Evolutionary conservation across 2,329 filamentous ascomycete genomes (phyloP), one percentile per base, ranked within the genome.

Genomic region (Xylariomycetidae sp.): DNA sequence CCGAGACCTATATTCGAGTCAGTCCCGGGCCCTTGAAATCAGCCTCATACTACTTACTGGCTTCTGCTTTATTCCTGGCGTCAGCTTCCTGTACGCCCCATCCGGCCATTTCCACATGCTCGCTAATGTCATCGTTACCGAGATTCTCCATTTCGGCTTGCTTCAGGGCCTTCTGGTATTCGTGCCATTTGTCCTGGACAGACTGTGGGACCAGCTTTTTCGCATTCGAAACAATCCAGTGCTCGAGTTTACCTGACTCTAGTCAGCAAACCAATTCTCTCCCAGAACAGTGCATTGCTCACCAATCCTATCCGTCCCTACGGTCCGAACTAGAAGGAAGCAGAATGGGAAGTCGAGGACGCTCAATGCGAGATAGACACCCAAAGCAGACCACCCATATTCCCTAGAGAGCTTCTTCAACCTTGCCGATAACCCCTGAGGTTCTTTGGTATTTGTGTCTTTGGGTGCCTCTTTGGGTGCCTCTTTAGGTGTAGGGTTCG

Each of bases 341-440:
- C 90, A 97, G 57, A 97, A 86, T 1, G 92, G 92, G 46, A 97
- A 94, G 63, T 98, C 92, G 32, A 95, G 65, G 23, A 85, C 83
- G 26, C 85, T 89, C 34, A 98, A 65, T 1, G 70, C 71, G 9
- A 96, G 62, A 61, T 98, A 98, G 11, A 98, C 86, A n/a, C 88
- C 90, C 5, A 96, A 62, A 1, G 89, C 89, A 4, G 85, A 76
- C 88, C 89, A 97, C 25, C 92, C 92, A 60, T 98, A 98, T 60
- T 97, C 90, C 44, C 82, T 80, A 3, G 84, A 88, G 28, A 98
- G 74, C 56, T 86, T 88, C 62, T 82, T 88, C 56, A 97, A 66
- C 16, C 83, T 75, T 43, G 80, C 79, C 3, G 81, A 82, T 26
- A 92, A 59, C 6, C 80, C 76, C 10, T 47, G 48, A 2, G 51